Evolutionary conservation across 495 filamentous ascomycete species (phyloP).

Genomic region (Ramalina intermedia): DNA sequence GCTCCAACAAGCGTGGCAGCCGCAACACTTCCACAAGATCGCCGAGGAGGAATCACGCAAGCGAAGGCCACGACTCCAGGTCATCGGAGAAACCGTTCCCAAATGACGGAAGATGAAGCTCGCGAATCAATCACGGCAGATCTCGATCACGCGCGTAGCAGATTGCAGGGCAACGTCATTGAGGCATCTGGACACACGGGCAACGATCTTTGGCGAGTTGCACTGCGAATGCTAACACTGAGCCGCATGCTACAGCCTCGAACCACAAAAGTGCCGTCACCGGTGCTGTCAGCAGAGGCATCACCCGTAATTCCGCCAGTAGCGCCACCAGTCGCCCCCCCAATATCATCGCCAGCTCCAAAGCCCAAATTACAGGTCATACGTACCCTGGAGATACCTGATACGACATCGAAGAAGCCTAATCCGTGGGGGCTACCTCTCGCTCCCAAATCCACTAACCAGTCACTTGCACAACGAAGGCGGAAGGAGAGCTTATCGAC

Average conservation of each 20-base stretch:
- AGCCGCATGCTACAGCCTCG: conserved; percentile 21
- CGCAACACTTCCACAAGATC: background rate
- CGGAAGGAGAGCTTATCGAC: conserved; percentile 7
- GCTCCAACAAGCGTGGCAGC: background rate
- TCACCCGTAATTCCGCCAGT: conserved; percentile 8
- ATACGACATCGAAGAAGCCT: background rate
- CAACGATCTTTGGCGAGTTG: conserved; percentile 23
- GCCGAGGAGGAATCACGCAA: background rate
- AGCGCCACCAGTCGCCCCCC: background rate
- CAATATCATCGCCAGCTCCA: conserved; percentile 12
- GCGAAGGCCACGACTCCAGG: background rate
- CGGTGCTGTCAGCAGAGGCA: conserved; percentile 2
- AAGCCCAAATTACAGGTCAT: conserved; percentile 7
- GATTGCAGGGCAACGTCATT: conserved; percentile 12
- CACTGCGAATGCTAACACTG: conserved; percentile 21
- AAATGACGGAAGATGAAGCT: conserved; percentile 12
- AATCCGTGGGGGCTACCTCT: conserved; percentile 3
- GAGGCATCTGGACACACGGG: conserved; percentile 14
- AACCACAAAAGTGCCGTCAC: conserved; percentile 9
- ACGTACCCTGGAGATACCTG: conserved; percentile 4
- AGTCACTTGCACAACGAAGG: conserved; percentile 11
- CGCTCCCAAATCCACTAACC: conserved; percentile 7
- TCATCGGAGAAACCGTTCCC: conserved; percentile 5
- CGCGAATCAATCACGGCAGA: conserved; percentile 17
- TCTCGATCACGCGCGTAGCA: conserved; percentile 13